These are phyloP conservation scores for Silene latifolia DNA, from an alignment of 148 eudicot species.

Conservation along the genomic window DNA sequence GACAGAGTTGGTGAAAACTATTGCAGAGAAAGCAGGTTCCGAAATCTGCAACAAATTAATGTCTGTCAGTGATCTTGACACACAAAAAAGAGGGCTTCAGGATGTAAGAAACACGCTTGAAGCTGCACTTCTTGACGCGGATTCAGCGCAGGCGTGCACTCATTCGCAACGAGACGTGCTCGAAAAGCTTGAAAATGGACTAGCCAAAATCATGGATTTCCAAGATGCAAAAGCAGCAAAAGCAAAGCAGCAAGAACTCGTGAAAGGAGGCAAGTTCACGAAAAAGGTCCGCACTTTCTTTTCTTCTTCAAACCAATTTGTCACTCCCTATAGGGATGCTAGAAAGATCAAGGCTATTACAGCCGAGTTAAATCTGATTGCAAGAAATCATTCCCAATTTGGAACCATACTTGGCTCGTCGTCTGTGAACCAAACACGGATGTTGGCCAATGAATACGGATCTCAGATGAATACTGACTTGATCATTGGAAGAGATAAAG, in stretches of 20 bases:
- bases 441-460: not conserved
- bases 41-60: too few species aligned
- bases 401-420: not conserved
- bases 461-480: not conserved
- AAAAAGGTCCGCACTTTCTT: not conserved
- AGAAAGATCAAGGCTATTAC: too few species aligned
- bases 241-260: not conserved
- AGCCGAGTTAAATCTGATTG: too few species aligned
- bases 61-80: too few species aligned
- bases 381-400: not conserved
- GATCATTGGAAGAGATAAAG: conserved; percentile 14
- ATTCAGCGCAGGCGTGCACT: too few species aligned
- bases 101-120: not conserved
- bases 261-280: not conserved
- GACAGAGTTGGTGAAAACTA: not conserved
- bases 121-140: not conserved
- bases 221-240: not conserved
- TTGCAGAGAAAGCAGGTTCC: not conserved
- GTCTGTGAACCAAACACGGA: not conserved
- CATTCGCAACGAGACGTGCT: too few species aligned
- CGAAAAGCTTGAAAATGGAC: too few species aligned
- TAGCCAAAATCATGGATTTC: too few species aligned
- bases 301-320: not conserved
- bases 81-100: not conserved
- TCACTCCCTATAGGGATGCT: not conserved